A percentile compares a stretch with the other conserved stretches of the same genome.
Conservation (phyloP, 2,329 filamentous ascomycete genomes). For the Trichoderma sp. region DNA sequence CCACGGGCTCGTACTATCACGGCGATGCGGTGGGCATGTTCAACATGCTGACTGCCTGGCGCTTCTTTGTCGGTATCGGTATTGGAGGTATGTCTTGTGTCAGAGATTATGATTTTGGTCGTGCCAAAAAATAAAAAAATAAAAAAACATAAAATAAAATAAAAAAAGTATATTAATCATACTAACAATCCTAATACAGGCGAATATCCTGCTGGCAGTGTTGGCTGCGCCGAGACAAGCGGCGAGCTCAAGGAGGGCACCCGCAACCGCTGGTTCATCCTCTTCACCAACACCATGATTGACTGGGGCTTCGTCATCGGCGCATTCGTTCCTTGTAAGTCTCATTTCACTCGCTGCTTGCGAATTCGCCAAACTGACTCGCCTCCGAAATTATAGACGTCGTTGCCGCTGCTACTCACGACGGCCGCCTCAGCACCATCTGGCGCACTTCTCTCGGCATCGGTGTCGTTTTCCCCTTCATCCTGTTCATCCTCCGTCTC, state of each 20-base stretch:
- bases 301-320: constrained; percentile 81
- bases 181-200: constrained; percentile 37
- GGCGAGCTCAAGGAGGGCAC: constrained; percentile 79
- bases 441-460: constrained; percentile 83
- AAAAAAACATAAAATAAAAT: no score
- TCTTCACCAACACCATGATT: constrained; percentile 88
- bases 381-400: constrained; percentile 39
- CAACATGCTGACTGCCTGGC: constrained; percentile 74
- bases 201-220: constrained; percentile 81
- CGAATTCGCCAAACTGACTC: not conserved
- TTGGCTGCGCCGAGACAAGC: constrained; percentile 80
- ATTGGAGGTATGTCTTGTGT: constrained; percentile 60
- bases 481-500: constrained; percentile 70
- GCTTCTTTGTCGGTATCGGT: constrained; percentile 80
- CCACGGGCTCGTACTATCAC: constrained; percentile 73
- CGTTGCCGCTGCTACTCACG: constrained; percentile 57
- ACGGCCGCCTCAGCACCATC: constrained; percentile 67
- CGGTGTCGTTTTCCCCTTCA: constrained; percentile 74
- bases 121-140: no score
- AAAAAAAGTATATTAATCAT: not conserved
- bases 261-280: constrained; percentile 87
- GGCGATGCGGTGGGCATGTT: constrained; percentile 72
- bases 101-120: no score
- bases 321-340: constrained; percentile 67
- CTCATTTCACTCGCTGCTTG: not conserved